A percentile compares a stretch with the other conserved stretches of the same genome.
Conservation (phyloP, 352 stramenopile species). For the Sclerospora graminicola region DNA sequence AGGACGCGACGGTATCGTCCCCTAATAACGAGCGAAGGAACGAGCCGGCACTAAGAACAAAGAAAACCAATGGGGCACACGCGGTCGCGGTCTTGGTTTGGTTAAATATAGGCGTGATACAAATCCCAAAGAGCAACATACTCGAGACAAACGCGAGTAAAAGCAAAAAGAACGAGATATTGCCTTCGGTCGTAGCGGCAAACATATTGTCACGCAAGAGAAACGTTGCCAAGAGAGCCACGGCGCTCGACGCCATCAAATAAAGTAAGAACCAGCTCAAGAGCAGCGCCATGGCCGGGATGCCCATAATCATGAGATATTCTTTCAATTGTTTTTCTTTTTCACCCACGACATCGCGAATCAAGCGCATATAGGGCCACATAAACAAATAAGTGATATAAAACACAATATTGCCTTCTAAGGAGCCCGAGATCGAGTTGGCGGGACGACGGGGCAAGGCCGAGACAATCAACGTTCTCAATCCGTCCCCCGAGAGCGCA, state of each 20-base stretch:
- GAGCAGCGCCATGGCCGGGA: constrained; percentile 59
- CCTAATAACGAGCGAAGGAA: constrained; percentile 45
- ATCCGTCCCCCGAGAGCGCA: constrained; percentile 20
- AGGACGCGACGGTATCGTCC: constrained; percentile 35
- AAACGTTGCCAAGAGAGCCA: constrained; percentile 38
- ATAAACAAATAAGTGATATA: constrained; percentile 73
- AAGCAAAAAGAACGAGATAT: constrained; percentile 47
- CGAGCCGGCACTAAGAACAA: constrained; percentile 39
- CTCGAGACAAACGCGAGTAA: constrained; percentile 47
- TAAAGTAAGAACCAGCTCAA: constrained; percentile 78
- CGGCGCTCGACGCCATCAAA: constrained; percentile 42
- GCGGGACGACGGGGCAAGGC: constrained; percentile 33
- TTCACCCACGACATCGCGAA: constrained; percentile 82
- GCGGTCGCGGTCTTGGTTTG: constrained; percentile 59
- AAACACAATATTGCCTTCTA: constrained; percentile 62
- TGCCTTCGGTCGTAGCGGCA: constrained; percentile 23
- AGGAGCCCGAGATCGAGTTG: constrained; percentile 25
- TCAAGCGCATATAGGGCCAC: constrained; percentile 78
- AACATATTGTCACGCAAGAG: constrained; percentile 65
- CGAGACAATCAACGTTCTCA: constrained; percentile 31
- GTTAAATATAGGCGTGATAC: constrained; percentile 66
- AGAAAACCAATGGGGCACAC: constrained; percentile 52
- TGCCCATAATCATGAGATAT: constrained; percentile 84
- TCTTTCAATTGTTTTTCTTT: constrained; percentile 88
- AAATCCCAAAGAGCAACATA: constrained; percentile 57